A percentile compares a stretch with the other conserved stretches of the same genome.
These are phyloP conservation scores for Tulasnella sp. DNA, from an alignment of 768 basidiomycete genomes.

Conservation along the genomic window DNA sequence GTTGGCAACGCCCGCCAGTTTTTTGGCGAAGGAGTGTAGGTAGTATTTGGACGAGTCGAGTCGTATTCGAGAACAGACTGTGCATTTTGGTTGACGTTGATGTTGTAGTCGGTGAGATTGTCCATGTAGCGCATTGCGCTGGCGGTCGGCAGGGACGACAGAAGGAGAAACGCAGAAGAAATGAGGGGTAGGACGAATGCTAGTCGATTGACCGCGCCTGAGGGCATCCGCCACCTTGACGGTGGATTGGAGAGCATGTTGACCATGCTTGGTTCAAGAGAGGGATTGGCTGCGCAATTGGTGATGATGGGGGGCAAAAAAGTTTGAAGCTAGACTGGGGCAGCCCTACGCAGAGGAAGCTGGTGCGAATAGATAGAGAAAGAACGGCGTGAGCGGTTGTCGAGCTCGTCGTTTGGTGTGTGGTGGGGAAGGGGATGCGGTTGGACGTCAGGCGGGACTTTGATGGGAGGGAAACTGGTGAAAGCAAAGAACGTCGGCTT, in stretches of 20 bases:
- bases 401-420: too few species aligned
- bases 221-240: neutral
- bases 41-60: slow-evolving; percentile 44
- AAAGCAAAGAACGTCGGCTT: too few species aligned
- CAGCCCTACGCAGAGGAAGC: too few species aligned
- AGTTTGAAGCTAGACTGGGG: too few species aligned
- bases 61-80: slow-evolving; percentile 52
- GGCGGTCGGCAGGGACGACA: neutral
- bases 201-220: neutral
- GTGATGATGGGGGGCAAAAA: too few species aligned
- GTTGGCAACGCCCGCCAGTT: slow-evolving; percentile 80
- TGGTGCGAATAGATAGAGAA: too few species aligned
- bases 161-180: neutral
- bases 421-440: too few species aligned
- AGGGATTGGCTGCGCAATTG: neutral
- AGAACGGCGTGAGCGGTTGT: too few species aligned
- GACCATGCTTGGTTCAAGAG: neutral
- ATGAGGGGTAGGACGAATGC: too few species aligned
- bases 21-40: slow-evolving; percentile 62
- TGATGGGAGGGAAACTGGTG: too few species aligned
- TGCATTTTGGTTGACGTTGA: slow-evolving; percentile 67
- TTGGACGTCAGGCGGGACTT: too few species aligned
- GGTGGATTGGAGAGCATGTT: neutral
- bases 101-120: slow-evolving; percentile 57
- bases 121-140: slow-evolving; percentile 34